Conservation (phyloP, 495 filamentous ascomycete species). For the Penicillium tannophilum region DNA sequence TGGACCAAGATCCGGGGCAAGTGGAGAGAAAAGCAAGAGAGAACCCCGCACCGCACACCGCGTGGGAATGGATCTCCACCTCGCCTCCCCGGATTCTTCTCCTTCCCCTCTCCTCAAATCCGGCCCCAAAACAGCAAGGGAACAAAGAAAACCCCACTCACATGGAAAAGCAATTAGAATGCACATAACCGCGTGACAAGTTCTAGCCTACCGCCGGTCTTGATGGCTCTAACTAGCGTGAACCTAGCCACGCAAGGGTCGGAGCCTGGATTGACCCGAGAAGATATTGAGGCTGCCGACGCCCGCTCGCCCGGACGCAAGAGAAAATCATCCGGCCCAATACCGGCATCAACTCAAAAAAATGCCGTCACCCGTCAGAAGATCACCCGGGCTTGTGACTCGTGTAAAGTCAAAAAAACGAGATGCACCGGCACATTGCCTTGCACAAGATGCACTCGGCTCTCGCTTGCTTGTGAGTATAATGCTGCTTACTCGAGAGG, state of each 20-base stretch:
- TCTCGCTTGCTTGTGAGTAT: conserved; percentile 45
- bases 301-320: conserved; percentile 23
- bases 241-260: conserved; percentile 20
- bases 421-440: conserved; percentile 50
- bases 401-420: conserved; percentile 51
- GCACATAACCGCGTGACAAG: conserved; percentile 7
- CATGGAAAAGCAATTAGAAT: not conserved
- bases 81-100: conserved; percentile 20
- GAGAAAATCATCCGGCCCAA: conserved; percentile 35
- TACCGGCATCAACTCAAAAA: conserved; percentile 19
- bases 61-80: conserved; percentile 7
- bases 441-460: conserved; percentile 42
- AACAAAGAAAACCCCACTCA: not conserved
- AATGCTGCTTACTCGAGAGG: conserved; percentile 49
- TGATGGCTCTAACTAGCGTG: conserved; percentile 23
- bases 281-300: conserved; percentile 1
- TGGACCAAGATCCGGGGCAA: conserved; percentile 7
- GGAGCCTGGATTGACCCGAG: conserved; percentile 12
- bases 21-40: not conserved
- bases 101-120: conserved; percentile 4
- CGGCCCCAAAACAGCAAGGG: not conserved
- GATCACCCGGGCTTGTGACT: conserved; percentile 51
- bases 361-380: conserved; percentile 35
- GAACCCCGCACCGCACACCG: not conserved
- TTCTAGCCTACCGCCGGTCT: conserved; percentile 18